Evolutionary conservation across 2,329 filamentous ascomycete genomes (phyloP).

Genomic region (Fusarium chlamydosporum): DNA sequence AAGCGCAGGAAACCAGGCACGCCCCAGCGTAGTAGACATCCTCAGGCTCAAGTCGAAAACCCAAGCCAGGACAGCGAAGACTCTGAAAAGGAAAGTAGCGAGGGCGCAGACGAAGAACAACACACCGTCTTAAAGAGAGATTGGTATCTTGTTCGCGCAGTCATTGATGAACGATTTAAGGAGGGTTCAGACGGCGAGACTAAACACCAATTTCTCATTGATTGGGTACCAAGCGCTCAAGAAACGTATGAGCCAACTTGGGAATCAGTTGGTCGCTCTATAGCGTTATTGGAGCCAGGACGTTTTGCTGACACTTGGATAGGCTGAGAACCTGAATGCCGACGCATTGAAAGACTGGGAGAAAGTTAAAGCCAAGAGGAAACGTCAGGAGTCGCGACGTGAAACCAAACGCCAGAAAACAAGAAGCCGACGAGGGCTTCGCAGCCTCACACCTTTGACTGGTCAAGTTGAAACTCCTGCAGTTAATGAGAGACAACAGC

Average conservation of each 20-base stretch:
- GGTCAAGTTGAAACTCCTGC: slow-evolving; percentile 6
- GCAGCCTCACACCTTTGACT: slow-evolving; percentile 14
- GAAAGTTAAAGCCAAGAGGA: slow-evolving; percentile 20
- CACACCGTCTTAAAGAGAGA: slow-evolving; percentile 1
- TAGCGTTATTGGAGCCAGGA: slow-evolving; percentile 8
- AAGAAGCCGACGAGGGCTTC: slow-evolving; percentile 16
- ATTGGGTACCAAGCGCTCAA: slow-evolving; percentile 57
- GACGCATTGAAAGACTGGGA: slow-evolving; percentile 54
- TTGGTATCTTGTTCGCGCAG: slow-evolving; percentile 56
- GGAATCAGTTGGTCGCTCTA: slow-evolving; percentile 46
- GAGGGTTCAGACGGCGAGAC: slow-evolving; percentile 33
- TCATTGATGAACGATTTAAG: slow-evolving; percentile 53
- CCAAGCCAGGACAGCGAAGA: background rate
- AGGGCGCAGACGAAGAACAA: background rate
- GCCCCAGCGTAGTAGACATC: background rate
- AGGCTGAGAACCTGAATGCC: slow-evolving; percentile 36
- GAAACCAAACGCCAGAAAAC: slow-evolving; percentile 17
- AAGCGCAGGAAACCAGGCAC: slow-evolving; percentile 21
- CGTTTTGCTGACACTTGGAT: background rate
- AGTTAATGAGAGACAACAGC: slow-evolving; percentile 43
- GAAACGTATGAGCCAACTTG: slow-evolving; percentile 55
- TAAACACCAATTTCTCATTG: slow-evolving; percentile 55
- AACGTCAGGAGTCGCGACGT: slow-evolving; percentile 3
- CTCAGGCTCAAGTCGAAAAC: background rate
- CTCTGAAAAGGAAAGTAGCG: slow-evolving; percentile 1